Evolutionary conservation across 1,284 basidiomycete genomes (phyloP), one percentile per base, ranked within the genome.

Genomic region (Puccinia novopanici): DNA sequence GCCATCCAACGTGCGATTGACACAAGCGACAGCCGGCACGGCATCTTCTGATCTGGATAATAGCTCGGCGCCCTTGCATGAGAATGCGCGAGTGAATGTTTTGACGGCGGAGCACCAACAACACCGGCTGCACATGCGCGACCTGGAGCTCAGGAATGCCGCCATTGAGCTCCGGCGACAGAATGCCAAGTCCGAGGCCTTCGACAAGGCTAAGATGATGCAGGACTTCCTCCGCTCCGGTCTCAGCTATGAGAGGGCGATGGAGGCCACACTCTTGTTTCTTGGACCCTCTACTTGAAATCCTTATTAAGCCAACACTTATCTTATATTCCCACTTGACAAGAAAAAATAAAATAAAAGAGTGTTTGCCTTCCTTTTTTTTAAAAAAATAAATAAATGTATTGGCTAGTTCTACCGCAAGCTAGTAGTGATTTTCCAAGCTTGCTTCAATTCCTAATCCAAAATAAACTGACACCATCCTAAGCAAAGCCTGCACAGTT

Each of bases 151-250:
- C 24, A 22, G 48, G 9, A 65, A 65, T 17, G 61, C 40, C 3
- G 34, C 34, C 61, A 34, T n/a, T 45, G 45, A 67, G 65, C 6
- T n/a, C 65, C 6, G n/a, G 8, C 30, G 37, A 24, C 37, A 45
- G 24, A 45, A 27, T n/a, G 24, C 40, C 6, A 67, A 42, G 24
- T 2, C 40, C 2, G 40, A 48, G 19, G 65, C 40, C 8, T 67
- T 67, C 34, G 40, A 67, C 1, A 45, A 37, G 22, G 65, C 65
- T 24, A 67, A 48, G 65, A 67, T 67, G 65, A 45, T 45, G 22
- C 65, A 67, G 30, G 65, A 67, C 24, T 67, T 67, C 40, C 6
- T 67, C 3, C n/a, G n/a, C 19, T 45, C 37, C 3, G 65, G 65
- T 9, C 27, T 67, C 19, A 67, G 65, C 15, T 67, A 17, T 22